Evolutionary conservation across 2,329 filamentous ascomycete genomes (phyloP).

Genomic region (Bipolaris zeicola): DNA sequence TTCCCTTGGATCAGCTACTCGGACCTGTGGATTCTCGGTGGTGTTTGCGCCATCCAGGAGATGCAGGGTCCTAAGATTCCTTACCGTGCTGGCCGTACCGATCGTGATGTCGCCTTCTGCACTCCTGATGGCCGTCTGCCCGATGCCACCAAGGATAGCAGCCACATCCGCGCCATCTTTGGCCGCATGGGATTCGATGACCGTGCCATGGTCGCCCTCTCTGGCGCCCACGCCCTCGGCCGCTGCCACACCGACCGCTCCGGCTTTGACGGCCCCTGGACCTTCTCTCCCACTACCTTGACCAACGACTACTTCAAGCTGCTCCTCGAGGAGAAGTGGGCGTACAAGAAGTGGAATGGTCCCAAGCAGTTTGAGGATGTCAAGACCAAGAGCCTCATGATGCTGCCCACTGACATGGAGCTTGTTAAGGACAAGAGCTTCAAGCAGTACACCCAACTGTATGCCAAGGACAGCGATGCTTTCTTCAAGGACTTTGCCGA

Average conservation of each 20-base stretch:
- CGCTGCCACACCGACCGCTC: conserved; percentile 89
- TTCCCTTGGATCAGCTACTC: conserved; percentile 97
- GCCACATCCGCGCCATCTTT: conserved; percentile 89
- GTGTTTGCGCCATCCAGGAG: conserved; percentile 87
- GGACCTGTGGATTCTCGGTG: conserved; percentile 93
- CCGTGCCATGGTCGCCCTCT: conserved; percentile 90
- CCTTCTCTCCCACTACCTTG: conserved; percentile 76
- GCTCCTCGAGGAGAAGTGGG: conserved; percentile 90
- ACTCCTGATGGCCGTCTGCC: conserved; percentile 92
- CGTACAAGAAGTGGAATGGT: conserved; percentile 95
- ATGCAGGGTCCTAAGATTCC: conserved; percentile 89
- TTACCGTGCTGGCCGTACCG: conserved; percentile 83
- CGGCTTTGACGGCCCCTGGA: conserved; percentile 86
- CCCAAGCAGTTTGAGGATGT: conserved; percentile 91
- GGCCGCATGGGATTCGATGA: conserved; percentile 98
- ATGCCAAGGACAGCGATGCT: conserved; percentile 84
- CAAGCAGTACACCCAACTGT: conserved; percentile 78
- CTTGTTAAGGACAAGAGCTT: conserved; percentile 88
- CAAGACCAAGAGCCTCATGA: conserved; percentile 88
- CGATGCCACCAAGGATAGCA: conserved; percentile 76
- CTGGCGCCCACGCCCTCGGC: conserved; percentile 81
- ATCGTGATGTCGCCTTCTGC: conserved; percentile 81
- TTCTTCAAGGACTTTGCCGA: conserved; percentile 95
- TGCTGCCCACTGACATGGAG: conserved; percentile 91
- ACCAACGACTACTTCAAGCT: conserved; percentile 96